These are phyloP conservation scores for Solanum hybrid DNA, from an alignment of 305 asterid genomes.

Conservation along the genomic window DNA sequence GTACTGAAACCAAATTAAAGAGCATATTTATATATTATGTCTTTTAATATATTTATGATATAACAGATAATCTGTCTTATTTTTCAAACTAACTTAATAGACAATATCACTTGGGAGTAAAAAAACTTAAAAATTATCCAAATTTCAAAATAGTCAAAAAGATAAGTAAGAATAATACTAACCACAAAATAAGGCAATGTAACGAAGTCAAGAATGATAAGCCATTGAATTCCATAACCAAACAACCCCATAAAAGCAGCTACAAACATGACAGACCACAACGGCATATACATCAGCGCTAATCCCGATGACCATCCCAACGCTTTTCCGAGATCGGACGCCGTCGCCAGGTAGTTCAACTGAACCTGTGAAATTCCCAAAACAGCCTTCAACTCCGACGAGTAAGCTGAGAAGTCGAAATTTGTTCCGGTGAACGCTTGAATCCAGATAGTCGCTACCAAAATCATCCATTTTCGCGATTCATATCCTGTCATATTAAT, in stretches of 20 bases:
- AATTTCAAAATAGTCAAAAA: too few species aligned
- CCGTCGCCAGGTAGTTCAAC: conserved; percentile 78
- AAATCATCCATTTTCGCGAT: conserved; percentile 75
- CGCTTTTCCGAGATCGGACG: conserved; percentile 81
- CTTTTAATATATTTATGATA: too few species aligned
- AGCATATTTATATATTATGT: too few species aligned
- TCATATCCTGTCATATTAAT: conserved; percentile 39
- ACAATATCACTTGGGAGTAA: too few species aligned
- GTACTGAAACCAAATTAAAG: too few species aligned
- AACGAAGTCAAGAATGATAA: conserved; percentile 34
- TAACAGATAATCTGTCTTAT: too few species aligned
- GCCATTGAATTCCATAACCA: conserved; percentile 83
- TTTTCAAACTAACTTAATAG: too few species aligned
- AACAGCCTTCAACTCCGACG: conserved; percentile 62
- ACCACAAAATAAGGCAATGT: conserved; percentile 69
- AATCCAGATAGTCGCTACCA: conserved; percentile 70
- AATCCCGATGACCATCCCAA: conserved; percentile 86
- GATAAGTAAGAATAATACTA: conserved; percentile 1
- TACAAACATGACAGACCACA: conserved; percentile 53
- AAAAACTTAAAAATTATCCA: too few species aligned
- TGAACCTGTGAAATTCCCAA: conserved; percentile 69
- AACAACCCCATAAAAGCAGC: conserved; percentile 69
- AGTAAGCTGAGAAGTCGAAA: conserved; percentile 82
- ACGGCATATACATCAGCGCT: conserved; percentile 52
- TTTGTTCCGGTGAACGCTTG: conserved; percentile 93